Evolutionary conservation across 2,329 filamentous ascomycete genomes (phyloP).

Genomic region (Didymella pinodella): DNA sequence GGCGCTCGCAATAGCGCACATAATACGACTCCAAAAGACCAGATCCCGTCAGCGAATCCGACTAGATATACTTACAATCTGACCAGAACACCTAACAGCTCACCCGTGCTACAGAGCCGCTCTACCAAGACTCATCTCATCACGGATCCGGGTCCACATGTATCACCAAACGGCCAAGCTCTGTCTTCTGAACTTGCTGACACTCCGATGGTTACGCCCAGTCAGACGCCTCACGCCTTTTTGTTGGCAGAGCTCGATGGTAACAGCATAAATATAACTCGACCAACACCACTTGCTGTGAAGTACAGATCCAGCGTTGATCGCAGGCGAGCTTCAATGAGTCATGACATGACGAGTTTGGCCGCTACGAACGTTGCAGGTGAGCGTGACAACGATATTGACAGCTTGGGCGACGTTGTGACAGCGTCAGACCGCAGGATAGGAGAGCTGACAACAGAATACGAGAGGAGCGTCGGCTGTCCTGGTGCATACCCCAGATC

Average conservation of each 20-base stretch:
- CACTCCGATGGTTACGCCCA: not conserved
- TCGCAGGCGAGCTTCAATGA: not conserved
- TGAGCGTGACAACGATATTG: not conserved
- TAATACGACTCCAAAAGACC: not conserved
- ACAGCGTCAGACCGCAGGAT: not conserved
- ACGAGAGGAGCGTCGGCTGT: not conserved
- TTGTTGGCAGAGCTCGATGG: conserved; percentile 3
- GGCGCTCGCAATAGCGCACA: not conserved
- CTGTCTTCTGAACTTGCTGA: not conserved
- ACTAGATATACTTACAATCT: not conserved
- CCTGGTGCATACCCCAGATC: conserved; percentile 3
- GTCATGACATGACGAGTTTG: not conserved
- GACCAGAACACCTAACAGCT: not conserved
- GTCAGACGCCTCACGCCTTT: not conserved
- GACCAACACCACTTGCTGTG: not conserved
- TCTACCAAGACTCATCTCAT: not conserved
- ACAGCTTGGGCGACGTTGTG: not conserved
- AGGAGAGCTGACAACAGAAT: not conserved
- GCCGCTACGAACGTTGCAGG: not conserved
- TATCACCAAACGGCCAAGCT: not conserved
- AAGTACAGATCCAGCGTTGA: not conserved
- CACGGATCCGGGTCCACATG: not conserved
- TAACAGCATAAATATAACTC: not conserved
- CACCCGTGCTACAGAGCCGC: not conserved
- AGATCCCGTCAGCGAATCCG: not conserved